Evolutionary conservation across 2,329 filamentous ascomycete species (phyloP), one percentile per base, ranked within the genome.

Genomic region (Claviceps capensis): DNA sequence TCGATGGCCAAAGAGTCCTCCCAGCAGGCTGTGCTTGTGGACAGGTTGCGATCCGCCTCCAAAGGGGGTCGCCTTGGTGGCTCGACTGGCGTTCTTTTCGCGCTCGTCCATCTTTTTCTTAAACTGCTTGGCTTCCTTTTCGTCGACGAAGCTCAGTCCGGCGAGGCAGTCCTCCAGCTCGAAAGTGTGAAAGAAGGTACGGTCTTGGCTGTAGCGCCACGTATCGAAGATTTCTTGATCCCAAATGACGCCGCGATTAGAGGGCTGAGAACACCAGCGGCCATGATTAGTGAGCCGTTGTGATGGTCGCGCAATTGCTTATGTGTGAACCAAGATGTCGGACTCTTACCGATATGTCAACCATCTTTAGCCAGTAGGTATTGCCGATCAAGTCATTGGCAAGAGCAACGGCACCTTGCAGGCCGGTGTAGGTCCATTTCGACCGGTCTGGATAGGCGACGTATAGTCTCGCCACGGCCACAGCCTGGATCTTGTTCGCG

Each of bases 161-260:
- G 89, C 93, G 55, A 94, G 72, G 62, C 89, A 97, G 57, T 94
- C 83, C 69, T 97, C 90, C 52, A 95, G 78, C 71, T 98, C 93
- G 65, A 98, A 98, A 5, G 88, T 89, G 69, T 97, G 90, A 71
- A 98, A 98, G 71, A 96, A 98, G 54, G 88, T 91, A 55, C 93
- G 84, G 67, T 98, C 93, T 65, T 96, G 91, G 70, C 96, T 95
- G 74, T 97, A 98, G 57, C 77, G 76, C 76, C 95, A 97, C 49
- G 82, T 83, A 60, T 98, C 91, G 71, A 95, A 98, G 61, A 98
- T 88, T 70, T 98, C 93, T 71, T 97, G 91, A 63, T 95, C 90
- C 88, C 88, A 96, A 62, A 96, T 85, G 49, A 96, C 89, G 53
- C 91, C 90, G 65, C 85, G 81, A 64, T 82, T 83, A 49, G 84